Base-by-base conservation (phyloP, 2,329 filamentous ascomycete species). In the Stemphylium lycopersici region DNA sequence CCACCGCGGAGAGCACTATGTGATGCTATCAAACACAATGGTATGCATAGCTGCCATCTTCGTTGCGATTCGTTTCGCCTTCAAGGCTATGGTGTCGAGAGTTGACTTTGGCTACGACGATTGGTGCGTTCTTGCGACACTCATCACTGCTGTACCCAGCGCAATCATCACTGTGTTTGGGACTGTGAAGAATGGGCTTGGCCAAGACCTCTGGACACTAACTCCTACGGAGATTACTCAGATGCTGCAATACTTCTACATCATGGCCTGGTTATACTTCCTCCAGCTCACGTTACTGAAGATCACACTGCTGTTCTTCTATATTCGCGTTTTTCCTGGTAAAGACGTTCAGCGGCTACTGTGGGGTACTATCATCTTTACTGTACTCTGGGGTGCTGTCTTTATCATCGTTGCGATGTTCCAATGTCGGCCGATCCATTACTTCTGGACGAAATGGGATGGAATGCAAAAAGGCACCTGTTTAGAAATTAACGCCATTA, bases 191-290 rank as follows among this genome's bases (percentile, higher is more conserved):
- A 61, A 68, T 31, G 83, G 83, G 0, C 69, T 84, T 6, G 81
- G 83, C 0, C 76, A 68, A 20, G 82, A 85, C 47, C 75, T 84
- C 24, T 85, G 82, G 82, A 80, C 80, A 0, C 56, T 85, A 5
- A 55, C 68, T 0, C 66, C 73, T 0, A 59, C 71, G 0, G 59
- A 77, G 20, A 77, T 85, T 33, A 80, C 77, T 13, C 63, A 67
- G 2, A 81, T 85, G 43, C 60, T 76, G 22, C 56, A 63, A 48
- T 67, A 48, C 37, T 76, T 75, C 45, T 76, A 74, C 56, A 56
- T 72, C 29, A 68, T 71, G 62, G 71, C 74, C 13, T 61, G 66
- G 12, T 58, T 76, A 20, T 77, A 76, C 58, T 74, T 72, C 44
- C 63, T 63, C 1, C 62, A 69, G 24, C 61, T 75, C 4, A 59